phyloP scores from a whole-genome alignment of 2,329 filamentous ascomycete species.

The Monosporascus sp. region DNA sequence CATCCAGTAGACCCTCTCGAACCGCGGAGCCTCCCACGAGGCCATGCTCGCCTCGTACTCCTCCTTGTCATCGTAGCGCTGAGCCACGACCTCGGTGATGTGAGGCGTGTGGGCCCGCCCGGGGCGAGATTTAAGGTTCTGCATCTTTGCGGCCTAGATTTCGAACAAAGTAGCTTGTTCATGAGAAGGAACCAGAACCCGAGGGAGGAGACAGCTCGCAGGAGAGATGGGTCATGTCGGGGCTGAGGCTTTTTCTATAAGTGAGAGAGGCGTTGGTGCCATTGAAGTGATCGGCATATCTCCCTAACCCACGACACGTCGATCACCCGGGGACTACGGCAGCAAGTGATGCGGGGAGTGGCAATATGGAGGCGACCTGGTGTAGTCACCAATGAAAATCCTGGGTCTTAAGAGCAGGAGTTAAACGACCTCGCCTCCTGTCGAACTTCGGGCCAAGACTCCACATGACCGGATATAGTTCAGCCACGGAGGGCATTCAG shows the following conservation, averaged over 20 bases:
- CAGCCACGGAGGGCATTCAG: not conserved
- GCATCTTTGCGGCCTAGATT: not conserved
- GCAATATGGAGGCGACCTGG: not conserved
- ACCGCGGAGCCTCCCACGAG: conserved; percentile 40
- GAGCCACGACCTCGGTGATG: conserved; percentile 9
- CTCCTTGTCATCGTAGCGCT: conserved; percentile 9
- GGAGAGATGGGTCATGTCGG: not conserved
- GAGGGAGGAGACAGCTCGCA: not conserved
- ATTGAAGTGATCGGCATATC: too few species aligned
- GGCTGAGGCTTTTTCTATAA: not conserved
- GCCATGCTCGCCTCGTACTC: conserved; percentile 30
- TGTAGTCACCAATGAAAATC: not conserved
- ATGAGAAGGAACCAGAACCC: not conserved
- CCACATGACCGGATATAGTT: not conserved
- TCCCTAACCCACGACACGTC: not conserved
- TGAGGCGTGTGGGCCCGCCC: not conserved
- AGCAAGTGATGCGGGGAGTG: not conserved
- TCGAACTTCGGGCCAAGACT: not conserved
- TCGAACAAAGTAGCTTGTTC: not conserved
- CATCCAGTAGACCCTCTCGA: conserved; percentile 52
- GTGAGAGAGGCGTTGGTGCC: too few species aligned
- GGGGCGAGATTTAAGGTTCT: too few species aligned
- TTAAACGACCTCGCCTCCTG: not conserved
- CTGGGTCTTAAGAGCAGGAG: not conserved
- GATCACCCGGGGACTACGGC: not conserved